Conservation (phyloP, 2,329 filamentous ascomycete species). For the Endothia cerciana region DNA sequence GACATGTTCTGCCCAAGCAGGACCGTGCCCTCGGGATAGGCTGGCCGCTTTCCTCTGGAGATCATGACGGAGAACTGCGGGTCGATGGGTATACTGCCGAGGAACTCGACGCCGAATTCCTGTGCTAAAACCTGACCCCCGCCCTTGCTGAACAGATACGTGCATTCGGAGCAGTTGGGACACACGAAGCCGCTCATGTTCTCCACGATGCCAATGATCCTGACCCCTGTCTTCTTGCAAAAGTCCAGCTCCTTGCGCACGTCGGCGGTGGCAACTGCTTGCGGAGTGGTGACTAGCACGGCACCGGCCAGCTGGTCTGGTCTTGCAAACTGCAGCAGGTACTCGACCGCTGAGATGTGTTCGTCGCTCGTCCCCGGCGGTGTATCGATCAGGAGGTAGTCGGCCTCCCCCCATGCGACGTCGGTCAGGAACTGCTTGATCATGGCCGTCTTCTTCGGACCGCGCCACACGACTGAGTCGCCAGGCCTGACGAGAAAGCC, state of each 20-base stretch:
- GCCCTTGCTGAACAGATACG: slow-evolving; percentile 89
- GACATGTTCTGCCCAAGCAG: slow-evolving; percentile 62
- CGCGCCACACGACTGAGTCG: slow-evolving; percentile 95
- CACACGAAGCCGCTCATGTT: slow-evolving; percentile 97
- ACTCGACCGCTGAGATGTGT: slow-evolving; percentile 93
- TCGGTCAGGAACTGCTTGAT: slow-evolving; percentile 94
- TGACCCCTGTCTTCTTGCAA: slow-evolving; percentile 80
- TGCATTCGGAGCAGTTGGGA: slow-evolving; percentile 79
- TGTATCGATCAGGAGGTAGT: slow-evolving; percentile 93
- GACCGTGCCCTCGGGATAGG: slow-evolving; percentile 70
- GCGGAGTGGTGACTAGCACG: slow-evolving; percentile 93
- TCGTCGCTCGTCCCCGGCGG: slow-evolving; percentile 96
- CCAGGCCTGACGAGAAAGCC: slow-evolving; percentile 86
- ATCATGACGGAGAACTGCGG: slow-evolving; percentile 87
- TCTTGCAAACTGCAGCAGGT: slow-evolving; percentile 66
- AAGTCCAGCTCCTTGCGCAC: slow-evolving; percentile 96
- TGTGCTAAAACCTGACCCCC: slow-evolving; percentile 87
- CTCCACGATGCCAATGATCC: slow-evolving; percentile 86
- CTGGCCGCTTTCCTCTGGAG: slow-evolving; percentile 69
- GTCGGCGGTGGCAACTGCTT: slow-evolving; percentile 90
- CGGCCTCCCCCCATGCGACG: slow-evolving; percentile 84
- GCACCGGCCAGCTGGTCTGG: slow-evolving; percentile 79
- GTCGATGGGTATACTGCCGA: slow-evolving; percentile 90
- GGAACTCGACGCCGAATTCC: slow-evolving; percentile 81
- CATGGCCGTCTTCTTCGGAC: slow-evolving; percentile 99